Evolutionary conservation across 2,329 filamentous ascomycete genomes (phyloP).

Genomic region (Colletotrichum godetiae): DNA sequence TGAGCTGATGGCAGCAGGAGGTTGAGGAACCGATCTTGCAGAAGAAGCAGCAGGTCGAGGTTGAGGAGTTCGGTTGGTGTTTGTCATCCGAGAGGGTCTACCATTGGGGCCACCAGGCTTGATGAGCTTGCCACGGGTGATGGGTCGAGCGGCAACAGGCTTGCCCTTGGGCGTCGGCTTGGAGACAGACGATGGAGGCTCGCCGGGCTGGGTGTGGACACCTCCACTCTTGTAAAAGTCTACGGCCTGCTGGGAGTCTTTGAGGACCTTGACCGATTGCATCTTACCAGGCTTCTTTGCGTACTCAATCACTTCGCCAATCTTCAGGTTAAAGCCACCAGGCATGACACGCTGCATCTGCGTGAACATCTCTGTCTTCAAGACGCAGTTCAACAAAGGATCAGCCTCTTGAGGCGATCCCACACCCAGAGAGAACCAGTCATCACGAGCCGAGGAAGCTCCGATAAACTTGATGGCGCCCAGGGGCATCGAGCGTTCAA

Average conservation of each 20-base stretch:
- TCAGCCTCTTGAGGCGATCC: conserved; percentile 93
- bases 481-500: conserved; percentile 85
- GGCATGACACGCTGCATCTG: conserved; percentile 86
- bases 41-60: conserved; percentile 52
- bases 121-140: conserved; percentile 93
- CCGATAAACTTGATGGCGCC: conserved; percentile 91
- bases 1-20: conserved; percentile 45
- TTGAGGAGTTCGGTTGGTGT: conserved; percentile 56
- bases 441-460: conserved; percentile 84
- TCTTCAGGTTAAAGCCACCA: conserved; percentile 83
- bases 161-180: conserved; percentile 89
- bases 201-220: conserved; percentile 87
- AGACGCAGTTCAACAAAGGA: conserved; percentile 90
- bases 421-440: conserved; percentile 95
- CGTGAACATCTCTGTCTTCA: conserved; percentile 98
- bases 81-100: conserved; percentile 77
- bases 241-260: conserved; percentile 80
- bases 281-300: conserved; percentile 98
- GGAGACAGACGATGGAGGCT: conserved; percentile 84
- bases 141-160: conserved; percentile 86
- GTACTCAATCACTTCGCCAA: conserved; percentile 89
- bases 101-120: conserved; percentile 89
- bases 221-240: conserved; percentile 95
- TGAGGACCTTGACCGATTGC: conserved; percentile 87
- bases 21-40: conserved; percentile 42